These are phyloP conservation scores for Trametes pubescens DNA, from an alignment of 1,284 basidiomycete genomes.

Conservation along the genomic window DNA sequence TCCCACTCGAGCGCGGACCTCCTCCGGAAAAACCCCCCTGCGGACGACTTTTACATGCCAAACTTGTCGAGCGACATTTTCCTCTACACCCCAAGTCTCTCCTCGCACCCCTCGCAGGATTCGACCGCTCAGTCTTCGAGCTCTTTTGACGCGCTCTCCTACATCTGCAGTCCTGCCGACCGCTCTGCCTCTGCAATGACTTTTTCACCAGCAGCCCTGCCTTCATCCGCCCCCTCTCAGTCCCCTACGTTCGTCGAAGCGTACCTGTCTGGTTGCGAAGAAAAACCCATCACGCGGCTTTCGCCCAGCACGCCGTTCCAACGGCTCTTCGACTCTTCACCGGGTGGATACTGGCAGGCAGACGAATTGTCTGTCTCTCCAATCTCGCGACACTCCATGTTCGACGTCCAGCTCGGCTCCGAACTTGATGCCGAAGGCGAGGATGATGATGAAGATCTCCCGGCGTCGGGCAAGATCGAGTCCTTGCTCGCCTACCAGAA, in stretches of 20 bases:
- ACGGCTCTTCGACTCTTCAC: conserved; percentile 35
- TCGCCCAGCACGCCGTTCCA: conserved; percentile 37
- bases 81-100: conserved; percentile 30
- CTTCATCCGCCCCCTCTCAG: conserved; percentile 6
- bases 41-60: conserved; percentile 19
- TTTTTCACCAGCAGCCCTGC: conserved; percentile 21
- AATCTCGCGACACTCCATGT: conserved; percentile 24
- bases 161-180: conserved; percentile 30
- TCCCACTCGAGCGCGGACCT: neutral
- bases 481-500: conserved; percentile 32
- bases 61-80: conserved; percentile 26
- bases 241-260: conserved; percentile 24
- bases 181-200: conserved; percentile 13
- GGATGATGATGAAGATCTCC: conserved; percentile 5
- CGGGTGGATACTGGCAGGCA: conserved; percentile 34
- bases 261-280: conserved; percentile 15
- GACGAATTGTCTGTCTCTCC: conserved; percentile 35
- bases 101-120: conserved; percentile 26
- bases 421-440: conserved; percentile 15
- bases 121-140: conserved; percentile 24
- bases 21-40: neutral
- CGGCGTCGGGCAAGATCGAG: conserved; percentile 23
- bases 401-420: neutral
- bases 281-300: conserved; percentile 23
- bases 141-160: conserved; percentile 31